Evolutionary conservation across 768 basidiomycete genomes (phyloP).

Genomic region (Hebeloma cylindrosporum): DNA sequence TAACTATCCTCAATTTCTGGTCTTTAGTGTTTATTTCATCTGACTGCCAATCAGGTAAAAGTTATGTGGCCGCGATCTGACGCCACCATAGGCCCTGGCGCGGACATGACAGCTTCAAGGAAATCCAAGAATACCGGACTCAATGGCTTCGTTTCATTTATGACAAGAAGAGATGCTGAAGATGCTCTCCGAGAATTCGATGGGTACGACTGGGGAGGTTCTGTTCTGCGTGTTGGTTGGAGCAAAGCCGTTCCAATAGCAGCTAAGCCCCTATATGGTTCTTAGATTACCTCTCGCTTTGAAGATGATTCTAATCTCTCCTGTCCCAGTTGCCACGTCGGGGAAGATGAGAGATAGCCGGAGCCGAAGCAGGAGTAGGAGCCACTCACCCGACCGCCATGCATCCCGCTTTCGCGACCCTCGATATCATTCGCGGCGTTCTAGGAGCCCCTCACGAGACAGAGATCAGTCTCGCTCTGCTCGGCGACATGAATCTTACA

Average conservation of each 20-base stretch:
- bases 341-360: conserved; percentile 19
- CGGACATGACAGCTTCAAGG: conserved; percentile 73
- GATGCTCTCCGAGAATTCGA: conserved; percentile 85
- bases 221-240: conserved; percentile 87
- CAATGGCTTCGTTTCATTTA: conserved; percentile 96
- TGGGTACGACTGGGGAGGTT: conserved; percentile 94
- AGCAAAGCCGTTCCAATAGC: conserved; percentile 94
- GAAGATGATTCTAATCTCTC: background rate
- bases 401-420: conserved; percentile 40
- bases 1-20: conserved; percentile 41
- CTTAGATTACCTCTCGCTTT: conserved; percentile 4
- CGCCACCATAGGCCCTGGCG: conserved; percentile 61
- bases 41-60: conserved; percentile 67
- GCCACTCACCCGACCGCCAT: conserved; percentile 38
- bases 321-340: conserved; percentile 18
- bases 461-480: conserved; percentile 46
- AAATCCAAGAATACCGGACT: conserved; percentile 73
- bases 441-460: conserved; percentile 50
- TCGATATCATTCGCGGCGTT: conserved; percentile 43
- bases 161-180: conserved; percentile 92
- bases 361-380: conserved; percentile 40
- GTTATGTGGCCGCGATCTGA: conserved; percentile 99
- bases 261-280: conserved; percentile 78
- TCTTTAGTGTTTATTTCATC: background rate
- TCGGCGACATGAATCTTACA: conserved; percentile 33